Evolutionary conservation across 495 filamentous ascomycete species (phyloP).

Genomic region (Lepidopterella palustris): DNA sequence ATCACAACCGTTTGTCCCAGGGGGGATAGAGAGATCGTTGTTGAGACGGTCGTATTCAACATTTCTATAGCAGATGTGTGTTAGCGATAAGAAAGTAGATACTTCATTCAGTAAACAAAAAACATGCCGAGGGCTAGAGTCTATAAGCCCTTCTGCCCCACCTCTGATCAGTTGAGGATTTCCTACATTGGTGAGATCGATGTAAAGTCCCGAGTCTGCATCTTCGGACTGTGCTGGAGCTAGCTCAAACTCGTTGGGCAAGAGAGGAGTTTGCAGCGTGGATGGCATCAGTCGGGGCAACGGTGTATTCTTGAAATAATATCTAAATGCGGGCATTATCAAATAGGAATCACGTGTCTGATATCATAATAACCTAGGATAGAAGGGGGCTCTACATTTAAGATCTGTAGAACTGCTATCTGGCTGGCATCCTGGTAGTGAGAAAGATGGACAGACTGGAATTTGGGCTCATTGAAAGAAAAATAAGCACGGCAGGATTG

Average conservation of each 20-base stretch:
- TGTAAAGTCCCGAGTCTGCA: slow-evolving; percentile 51
- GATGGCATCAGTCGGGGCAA: neutral
- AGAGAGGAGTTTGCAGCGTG: slow-evolving; percentile 16
- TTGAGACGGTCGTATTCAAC: slow-evolving; percentile 57
- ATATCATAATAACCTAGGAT: no score
- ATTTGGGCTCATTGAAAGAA: no score
- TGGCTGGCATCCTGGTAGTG: no score
- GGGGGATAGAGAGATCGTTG: slow-evolving; percentile 59
- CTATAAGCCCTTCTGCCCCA: slow-evolving; percentile 46
- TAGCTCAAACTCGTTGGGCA: slow-evolving; percentile 32
- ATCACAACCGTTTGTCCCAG: slow-evolving; percentile 55
- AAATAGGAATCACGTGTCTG: no score
- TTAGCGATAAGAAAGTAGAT: neutral
- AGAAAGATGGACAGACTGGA: no score
- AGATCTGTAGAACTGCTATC: no score
- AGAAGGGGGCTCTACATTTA: no score
- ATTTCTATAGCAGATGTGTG: slow-evolving; percentile 38
- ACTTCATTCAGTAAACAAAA: neutral
- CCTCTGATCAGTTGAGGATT: slow-evolving; percentile 62
- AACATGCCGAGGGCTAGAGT: slow-evolving; percentile 54
- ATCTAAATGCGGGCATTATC: no score
- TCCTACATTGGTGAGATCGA: slow-evolving; percentile 55
- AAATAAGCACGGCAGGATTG: no score
- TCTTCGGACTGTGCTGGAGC: slow-evolving; percentile 53
- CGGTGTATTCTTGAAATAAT: no score